Percentiles rank a stretch among this genome's conserved stretches.
Conservation (phyloP, 2,329 filamentous ascomycete genomes). For the Colletotrichum sp. region DNA sequence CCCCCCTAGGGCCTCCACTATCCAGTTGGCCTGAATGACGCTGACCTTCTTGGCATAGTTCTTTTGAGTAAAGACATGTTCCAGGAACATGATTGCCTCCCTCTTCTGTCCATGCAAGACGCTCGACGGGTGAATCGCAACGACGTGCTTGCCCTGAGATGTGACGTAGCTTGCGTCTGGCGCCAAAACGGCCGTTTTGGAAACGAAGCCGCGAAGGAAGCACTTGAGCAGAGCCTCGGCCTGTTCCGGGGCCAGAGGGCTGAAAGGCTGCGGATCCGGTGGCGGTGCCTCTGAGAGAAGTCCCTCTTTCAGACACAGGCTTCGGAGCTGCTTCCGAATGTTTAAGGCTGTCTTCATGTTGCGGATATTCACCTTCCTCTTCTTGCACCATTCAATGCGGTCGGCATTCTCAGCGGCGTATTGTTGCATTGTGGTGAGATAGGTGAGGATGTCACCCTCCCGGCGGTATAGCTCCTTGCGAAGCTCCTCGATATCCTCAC, state of each 20-base stretch:
- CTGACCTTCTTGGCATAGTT: constrained; percentile 72
- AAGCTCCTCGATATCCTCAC: constrained; percentile 56
- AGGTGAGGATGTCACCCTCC: constrained; percentile 70
- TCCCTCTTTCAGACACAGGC: constrained; percentile 57
- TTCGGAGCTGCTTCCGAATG: constrained; percentile 65
- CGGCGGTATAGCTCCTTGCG: constrained; percentile 64
- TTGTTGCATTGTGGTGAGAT: constrained; percentile 66
- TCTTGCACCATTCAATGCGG: constrained; percentile 62
- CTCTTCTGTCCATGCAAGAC: constrained; percentile 66
- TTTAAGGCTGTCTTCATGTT: constrained; percentile 68
- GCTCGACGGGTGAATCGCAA: constrained; percentile 68
- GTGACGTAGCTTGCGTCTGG: constrained; percentile 68
- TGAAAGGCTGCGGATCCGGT: constrained; percentile 61
- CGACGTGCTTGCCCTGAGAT: constrained; percentile 61
- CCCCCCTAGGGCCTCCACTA: constrained; percentile 51
- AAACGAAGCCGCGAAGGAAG: constrained; percentile 66
- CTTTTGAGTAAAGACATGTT: constrained; percentile 70
- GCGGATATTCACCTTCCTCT: constrained; percentile 59
- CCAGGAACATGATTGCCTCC: constrained; percentile 72
- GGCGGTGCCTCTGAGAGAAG: constrained; percentile 51
- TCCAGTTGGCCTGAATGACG: constrained; percentile 64
- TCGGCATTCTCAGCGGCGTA: constrained; percentile 62
- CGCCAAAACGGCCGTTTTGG: constrained; percentile 64
- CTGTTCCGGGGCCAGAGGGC: constrained; percentile 56
- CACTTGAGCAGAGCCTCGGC: constrained; percentile 62